Evolutionary conservation across 2,329 filamentous ascomycete species (phyloP), one percentile per base, ranked within the genome.

Genomic region (Phialophora chinensis): DNA sequence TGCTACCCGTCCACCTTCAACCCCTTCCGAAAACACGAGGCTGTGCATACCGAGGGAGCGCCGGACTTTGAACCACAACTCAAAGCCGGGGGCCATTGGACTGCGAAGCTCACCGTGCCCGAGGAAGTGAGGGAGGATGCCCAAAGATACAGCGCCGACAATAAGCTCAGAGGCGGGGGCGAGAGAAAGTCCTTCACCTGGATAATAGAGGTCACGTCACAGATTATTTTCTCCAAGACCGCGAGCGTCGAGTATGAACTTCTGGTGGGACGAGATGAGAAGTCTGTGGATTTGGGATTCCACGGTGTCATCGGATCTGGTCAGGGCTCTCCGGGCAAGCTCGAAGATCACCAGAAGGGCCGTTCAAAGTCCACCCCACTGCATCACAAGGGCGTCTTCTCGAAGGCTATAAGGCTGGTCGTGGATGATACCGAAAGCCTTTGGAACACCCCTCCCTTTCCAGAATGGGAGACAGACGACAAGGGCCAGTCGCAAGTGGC

Each of bases 41-140:
- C 89, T 60, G 85, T 90, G 1, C 86, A 88, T 60, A 83, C 84
- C 60, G 89, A 93, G 80, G 92, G 91, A 55, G 85, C 90, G 1
- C 95, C 95, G 17, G 91, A 96, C 73, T 99, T 95, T 75, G 95
- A 99, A 79, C 94, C 95, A 55, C 94, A 97, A 82, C 86, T 99
- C 75, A 98, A 98, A 82, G 93, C 95, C 8, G 95, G 93, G 33
- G 93, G 92, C 6, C 88, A 86, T 54, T 99, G 93, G 91, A 87
- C 88, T 73, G 91, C 92, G 65, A 87, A 89, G 74, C 85, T 99
- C 70, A 84, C 87, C 4, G 89, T 99, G 0, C 94, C 94, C 0
- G 90, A 94, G 62, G 83, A 89, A 69, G 90, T 95, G 66, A 85
- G 91, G 56, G 72, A 75, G 50, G 70, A 72, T 60, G 67, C 65